Evolutionary conservation across 2,329 filamentous ascomycete genomes (phyloP), one percentile per base, ranked within the genome.

Genomic region (Sporothrix sp.): DNA sequence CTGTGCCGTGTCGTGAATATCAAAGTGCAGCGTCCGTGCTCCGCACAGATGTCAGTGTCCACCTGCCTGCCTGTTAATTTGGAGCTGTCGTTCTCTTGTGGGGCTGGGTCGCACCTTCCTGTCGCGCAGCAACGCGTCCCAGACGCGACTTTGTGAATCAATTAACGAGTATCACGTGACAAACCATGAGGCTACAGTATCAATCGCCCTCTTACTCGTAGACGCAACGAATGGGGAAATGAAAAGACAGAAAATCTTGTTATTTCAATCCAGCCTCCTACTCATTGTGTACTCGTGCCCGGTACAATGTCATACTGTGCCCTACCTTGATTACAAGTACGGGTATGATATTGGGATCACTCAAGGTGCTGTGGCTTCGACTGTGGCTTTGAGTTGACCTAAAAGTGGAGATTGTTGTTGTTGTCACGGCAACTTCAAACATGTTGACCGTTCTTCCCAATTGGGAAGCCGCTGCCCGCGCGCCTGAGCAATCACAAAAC

Each of bases 91-190:
- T 38, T 33, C 36, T 28, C 27, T 25, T 51, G 52, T 56, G 54
- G 55, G 47, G 48, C 48, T 25, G n/a, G 35, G 37, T 37, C 27
- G 48, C 23, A 48, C 52, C 47, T 55, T 35, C 48, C 51, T 51
- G 49, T 54, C 51, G 46, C 51, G 39, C 16, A 37, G 49, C 32
- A 55, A 56, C 56, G 56, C 53, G 56, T 54, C 16, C 32, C 14
- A 45, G 50, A 56, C 56, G 54, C 56, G 54, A 47, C 23, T 25
- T 16, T 21, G 10, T 18, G 27, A 50, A 45, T 42, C 53, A 54
- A 43, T 58, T 58, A 56, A 58, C 43, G 50, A 50, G 48, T 40
- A 20, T 56, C 55, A 57, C 54, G 54, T 58, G 57, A 54, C 25
- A 28, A 10, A 28, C 25, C 25, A 28, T 5, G 6, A 6, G 25